Evolutionary conservation across 164 flowering plant species (phyloP), one percentile per base, ranked within the genome.

Genomic region (Berberis vulgaris): DNA sequence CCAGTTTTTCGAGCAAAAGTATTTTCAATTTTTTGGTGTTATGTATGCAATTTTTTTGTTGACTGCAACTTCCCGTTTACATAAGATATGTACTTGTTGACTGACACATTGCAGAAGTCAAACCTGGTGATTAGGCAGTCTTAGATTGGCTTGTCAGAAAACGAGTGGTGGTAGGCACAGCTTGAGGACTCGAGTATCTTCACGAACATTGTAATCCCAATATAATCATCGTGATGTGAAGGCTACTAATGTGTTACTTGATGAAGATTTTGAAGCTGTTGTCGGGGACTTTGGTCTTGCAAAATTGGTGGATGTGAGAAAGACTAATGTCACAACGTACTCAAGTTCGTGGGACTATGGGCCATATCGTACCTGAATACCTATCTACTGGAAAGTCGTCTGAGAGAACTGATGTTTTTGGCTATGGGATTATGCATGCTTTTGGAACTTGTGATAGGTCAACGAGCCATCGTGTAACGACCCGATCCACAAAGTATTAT

Each of bases 321-420:
- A 75, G 73, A 84, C 87, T 65, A 86, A 84, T 65, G 89, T 88
- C 56, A 88, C 96, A 7, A 86, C 0, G 26, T 26, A 26, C 91
- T 62, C 91, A 88, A 78, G 89, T 89, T 72, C 88, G 90, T 62
- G 96, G 96, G 49, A 89, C 92, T 43, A 89, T 89, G 92, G 96
- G 96, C 59, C 92, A 89, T 74, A 89, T 89, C 52, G 96, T 92
- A 45, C 96, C 92, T 12, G 96, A 89, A 67, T 89, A 89, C 73
- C 68, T 86, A 69, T 89, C 96, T 43, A 89, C 96, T 9, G 96
- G 96, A 62, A 89, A 80, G 70, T 86, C 96, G 43, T 89, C 96
- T 26, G 96, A 84, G 68, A 81, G 79, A 72, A 86, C 91, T 1
- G 96, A 89, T 75, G 89, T 89, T 46, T 89, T 89, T 62, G 96